Conservation (phyloP, 1,284 basidiomycete species). For the Heterobasidion irregulare region DNA sequence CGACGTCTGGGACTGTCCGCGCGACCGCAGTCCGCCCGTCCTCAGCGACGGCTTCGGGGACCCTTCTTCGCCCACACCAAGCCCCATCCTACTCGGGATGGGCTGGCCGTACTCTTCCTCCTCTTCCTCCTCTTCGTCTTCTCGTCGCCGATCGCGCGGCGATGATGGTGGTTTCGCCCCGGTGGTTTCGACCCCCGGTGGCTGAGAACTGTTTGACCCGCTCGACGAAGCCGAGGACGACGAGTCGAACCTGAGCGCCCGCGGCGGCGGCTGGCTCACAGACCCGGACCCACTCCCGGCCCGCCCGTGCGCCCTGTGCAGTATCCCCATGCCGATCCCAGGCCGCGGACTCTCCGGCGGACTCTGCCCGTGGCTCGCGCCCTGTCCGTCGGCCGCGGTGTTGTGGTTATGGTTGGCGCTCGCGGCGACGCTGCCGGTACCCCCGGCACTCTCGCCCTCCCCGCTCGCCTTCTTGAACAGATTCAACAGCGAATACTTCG, state of each 20-base stretch:
- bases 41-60: background rate
- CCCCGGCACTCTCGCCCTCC: conserved; percentile 11
- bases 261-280: background rate
- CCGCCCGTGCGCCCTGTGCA: no score
- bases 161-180: background rate
- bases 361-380: conserved; percentile 33
- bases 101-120: conserved; percentile 26
- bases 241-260: conserved; percentile 4
- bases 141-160: background rate
- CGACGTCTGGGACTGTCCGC: conserved; percentile 16
- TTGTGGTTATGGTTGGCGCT: no score
- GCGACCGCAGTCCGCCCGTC: conserved; percentile 2
- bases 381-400: background rate
- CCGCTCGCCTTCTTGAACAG: conserved; percentile 49
- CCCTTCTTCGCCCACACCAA: background rate
- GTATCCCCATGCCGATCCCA: background rate
- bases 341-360: background rate
- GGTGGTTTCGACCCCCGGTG: no score
- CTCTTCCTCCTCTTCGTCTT: conserved; percentile 24
- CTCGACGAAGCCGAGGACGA: background rate
- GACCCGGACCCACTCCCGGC: background rate
- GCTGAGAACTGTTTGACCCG: background rate
- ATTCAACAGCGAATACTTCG: conserved; percentile 49
- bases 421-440: background rate
- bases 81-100: conserved; percentile 9